Base-by-base conservation (phyloP, 164 flowering plant genomes). In the Chimonanthus praecox region DNA sequence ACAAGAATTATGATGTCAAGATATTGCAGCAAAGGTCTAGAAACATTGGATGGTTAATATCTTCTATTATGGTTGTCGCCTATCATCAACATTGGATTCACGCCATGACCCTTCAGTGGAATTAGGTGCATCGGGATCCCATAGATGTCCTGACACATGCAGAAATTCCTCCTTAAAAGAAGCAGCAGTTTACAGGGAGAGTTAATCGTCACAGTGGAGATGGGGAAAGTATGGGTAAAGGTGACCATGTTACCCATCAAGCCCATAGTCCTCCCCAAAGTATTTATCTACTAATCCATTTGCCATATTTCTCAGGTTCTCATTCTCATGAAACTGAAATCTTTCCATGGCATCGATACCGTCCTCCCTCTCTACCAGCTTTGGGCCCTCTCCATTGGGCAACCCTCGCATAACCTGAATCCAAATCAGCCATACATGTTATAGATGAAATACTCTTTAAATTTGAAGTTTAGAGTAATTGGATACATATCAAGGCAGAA, bases 261-360 rank as follows among this genome's bases (percentile, higher is more conserved):
- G 78, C 61, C 97, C 98, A 73, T 91, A 92, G 54, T 92, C 90
- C 82, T 88, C 97, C 4, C 99, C 98, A 69, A 93, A 95, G 78
- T 93, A 92, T 77, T 79, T 88, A 71, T 95, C 99, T 49, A 95
- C 97, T 43, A 95, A 81, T 58, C 89, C 85, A 72, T 92, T 95
- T 47, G 99, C 99, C 97, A 95, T 93, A 74, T 77, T 85, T 83
- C 98, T 84, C 48, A 95, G 83, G 69, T 92, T 94, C 75, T 89
- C 94, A 72, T 95, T 93, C 79, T 95, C 98, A 70, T 95, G 99
- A 79, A 95, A 95, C 75, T 93, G 98, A 79, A 90, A 93, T 75
- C 97, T 85, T 73, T 95, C 99, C 97, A 93, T 89, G 64, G 99
- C 98, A 66, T 95, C 99, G 58, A 93, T 95, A 10, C 98, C 98